These are phyloP conservation scores for Suhomyces taliae DNA, from an alignment of 1,139 yeast genomes.

Conservation along the genomic window DNA sequence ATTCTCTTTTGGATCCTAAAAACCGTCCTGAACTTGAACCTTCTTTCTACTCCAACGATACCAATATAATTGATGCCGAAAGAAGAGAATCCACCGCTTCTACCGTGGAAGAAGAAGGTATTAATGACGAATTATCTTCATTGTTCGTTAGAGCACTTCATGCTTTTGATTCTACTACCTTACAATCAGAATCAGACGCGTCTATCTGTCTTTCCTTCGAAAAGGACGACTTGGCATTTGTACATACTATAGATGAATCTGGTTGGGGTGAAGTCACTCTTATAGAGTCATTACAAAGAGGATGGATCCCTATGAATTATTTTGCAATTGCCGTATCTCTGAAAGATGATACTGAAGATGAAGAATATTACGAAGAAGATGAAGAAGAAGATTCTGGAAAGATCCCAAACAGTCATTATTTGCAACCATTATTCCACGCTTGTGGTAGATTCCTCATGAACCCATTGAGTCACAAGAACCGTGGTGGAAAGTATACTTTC, in stretches of 20 bases:
- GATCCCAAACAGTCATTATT: conserved; percentile 46
- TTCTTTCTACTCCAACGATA: not conserved
- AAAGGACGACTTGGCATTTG: conserved; percentile 78
- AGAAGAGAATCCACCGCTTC: conserved; percentile 10
- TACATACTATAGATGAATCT: conserved; percentile 85
- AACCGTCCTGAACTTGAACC: conserved; percentile 6
- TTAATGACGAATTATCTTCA: conserved; percentile 39
- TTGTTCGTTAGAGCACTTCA: conserved; percentile 68
- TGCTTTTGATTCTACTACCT: conserved; percentile 69
- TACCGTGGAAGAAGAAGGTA: conserved; percentile 19
- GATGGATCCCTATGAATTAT: conserved; percentile 97
- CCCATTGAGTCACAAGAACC: conserved; percentile 55
- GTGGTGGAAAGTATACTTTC: conserved; percentile 45
- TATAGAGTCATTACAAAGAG: conserved; percentile 67
- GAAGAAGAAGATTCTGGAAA: conserved; percentile 23
- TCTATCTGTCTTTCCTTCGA: conserved; percentile 83
- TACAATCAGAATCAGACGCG: conserved; percentile 65
- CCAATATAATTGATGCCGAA: not conserved
- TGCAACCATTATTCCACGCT: conserved; percentile 64
- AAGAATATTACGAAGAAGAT: conserved; percentile 17
- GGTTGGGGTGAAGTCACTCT: conserved; percentile 98
- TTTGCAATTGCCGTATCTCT: conserved; percentile 62
- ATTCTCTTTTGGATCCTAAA: conserved; percentile 22
- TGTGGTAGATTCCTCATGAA: conserved; percentile 74
- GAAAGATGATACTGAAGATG: conserved; percentile 19